Conservation (phyloP, 768 basidiomycete species). For the Agaricus subrufescens region DNA sequence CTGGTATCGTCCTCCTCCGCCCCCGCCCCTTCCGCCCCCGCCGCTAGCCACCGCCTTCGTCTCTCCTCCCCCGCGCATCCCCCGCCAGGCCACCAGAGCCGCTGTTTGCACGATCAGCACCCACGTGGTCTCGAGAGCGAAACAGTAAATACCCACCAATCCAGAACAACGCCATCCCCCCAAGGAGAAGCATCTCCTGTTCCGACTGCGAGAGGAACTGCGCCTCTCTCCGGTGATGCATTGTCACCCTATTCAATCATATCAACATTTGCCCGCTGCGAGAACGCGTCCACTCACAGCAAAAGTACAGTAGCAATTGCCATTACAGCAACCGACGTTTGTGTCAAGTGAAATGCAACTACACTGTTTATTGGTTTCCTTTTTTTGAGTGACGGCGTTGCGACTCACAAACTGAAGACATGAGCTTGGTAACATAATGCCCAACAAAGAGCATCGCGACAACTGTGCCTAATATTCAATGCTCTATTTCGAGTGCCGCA, state of each 20-base stretch:
- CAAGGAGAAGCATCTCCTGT: conserved; percentile 71
- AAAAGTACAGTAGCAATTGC: conserved; percentile 61
- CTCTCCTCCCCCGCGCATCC: conserved; percentile 23
- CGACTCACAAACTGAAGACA: conserved; percentile 41
- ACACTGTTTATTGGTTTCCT: neutral
- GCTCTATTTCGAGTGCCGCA: neutral
- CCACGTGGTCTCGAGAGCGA: neutral
- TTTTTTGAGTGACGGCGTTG: neutral
- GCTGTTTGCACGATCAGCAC: conserved; percentile 20
- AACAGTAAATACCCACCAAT: conserved; percentile 47
- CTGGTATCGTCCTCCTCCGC: conserved; percentile 11
- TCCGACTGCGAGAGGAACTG: conserved; percentile 63
- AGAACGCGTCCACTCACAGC: conserved; percentile 41
- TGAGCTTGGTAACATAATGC: conserved; percentile 46
- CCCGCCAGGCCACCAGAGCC: conserved; percentile 40
- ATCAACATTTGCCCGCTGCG: neutral
- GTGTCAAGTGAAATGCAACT: conserved; percentile 66
- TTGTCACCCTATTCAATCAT: conserved; percentile 43
- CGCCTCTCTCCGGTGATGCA: conserved; percentile 62
- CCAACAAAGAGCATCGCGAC: conserved; percentile 44
- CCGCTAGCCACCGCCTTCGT: conserved; percentile 12
- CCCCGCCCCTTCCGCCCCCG: conserved; percentile 14
- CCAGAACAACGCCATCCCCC: conserved; percentile 71
- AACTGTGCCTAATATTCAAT: conserved; percentile 24
- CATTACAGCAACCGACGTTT: conserved; percentile 68